phyloP scores from a whole-genome alignment of 2,329 filamentous ascomycete genomes.

The Aspergillus versicolor region DNA sequence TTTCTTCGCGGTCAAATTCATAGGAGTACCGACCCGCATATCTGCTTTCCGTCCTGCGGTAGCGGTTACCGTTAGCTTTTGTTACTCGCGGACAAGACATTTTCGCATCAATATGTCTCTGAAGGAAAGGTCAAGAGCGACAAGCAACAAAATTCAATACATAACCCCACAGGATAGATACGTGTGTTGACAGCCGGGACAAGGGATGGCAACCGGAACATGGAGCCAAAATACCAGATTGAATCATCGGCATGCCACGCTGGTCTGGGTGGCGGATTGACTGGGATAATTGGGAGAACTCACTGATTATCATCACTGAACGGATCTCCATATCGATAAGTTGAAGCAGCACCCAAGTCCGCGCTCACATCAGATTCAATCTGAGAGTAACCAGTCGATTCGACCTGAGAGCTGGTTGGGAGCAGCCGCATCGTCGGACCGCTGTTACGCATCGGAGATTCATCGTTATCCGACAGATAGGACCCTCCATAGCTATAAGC shows the following conservation, averaged over 20 bases:
- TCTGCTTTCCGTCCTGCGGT: constrained; percentile 14
- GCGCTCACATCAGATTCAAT: constrained; percentile 34
- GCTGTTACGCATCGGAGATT: constrained; percentile 33
- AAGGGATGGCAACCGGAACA: constrained; percentile 9
- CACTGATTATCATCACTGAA: constrained; percentile 14
- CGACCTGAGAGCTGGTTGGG: constrained; percentile 39
- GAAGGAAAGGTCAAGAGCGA: background rate
- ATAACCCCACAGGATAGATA: background rate
- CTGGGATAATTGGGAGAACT: constrained; percentile 11
- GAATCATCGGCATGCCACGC: constrained; percentile 16
- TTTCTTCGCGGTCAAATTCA: constrained; percentile 20
- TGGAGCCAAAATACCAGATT: constrained; percentile 4
- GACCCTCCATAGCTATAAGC: constrained; percentile 36
- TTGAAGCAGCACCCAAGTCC: constrained; percentile 25
- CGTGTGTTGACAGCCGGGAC: background rate
- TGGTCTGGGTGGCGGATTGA: background rate
- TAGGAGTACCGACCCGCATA: constrained; percentile 16
- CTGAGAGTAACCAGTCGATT: constrained; percentile 26
- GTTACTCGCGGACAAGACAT: constrained; percentile 9
- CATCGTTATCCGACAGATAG: constrained; percentile 28
- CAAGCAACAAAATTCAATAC: background rate
- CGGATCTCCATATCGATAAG: constrained; percentile 27
- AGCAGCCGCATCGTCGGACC: constrained; percentile 47
- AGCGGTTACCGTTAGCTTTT: constrained; percentile 15
- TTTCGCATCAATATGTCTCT: background rate